Evolutionary conservation across 495 filamentous ascomycete genomes (phyloP).

Genomic region (Xylaria longipes): DNA sequence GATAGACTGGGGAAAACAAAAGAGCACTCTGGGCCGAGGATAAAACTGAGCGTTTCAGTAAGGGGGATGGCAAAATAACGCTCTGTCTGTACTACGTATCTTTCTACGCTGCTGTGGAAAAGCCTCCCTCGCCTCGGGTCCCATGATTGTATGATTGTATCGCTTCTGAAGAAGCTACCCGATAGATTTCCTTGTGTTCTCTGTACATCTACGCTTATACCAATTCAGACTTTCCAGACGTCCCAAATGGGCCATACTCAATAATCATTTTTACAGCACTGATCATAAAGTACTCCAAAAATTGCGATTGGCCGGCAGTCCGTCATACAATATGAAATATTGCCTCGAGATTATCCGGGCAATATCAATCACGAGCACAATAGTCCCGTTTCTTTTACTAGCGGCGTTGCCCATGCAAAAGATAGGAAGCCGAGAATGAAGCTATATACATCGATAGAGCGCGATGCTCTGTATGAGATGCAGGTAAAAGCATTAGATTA

Average conservation of each 20-base stretch:
- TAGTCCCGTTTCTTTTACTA: background rate
- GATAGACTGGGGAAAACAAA: constrained; percentile 25
- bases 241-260: constrained; percentile 5
- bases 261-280: background rate
- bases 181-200: constrained; percentile 53
- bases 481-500: background rate
- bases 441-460: background rate
- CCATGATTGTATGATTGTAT: constrained; percentile 47
- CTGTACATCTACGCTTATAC: constrained; percentile 49
- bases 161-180: constrained; percentile 39
- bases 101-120: constrained; percentile 11
- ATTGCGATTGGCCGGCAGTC: background rate
- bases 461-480: background rate
- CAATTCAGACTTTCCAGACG: constrained; percentile 23
- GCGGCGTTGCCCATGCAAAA: background rate
- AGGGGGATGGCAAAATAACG: constrained; percentile 4
- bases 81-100: constrained; percentile 19
- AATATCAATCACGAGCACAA: background rate
- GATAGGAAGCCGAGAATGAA: background rate
- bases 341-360: background rate
- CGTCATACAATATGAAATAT: background rate
- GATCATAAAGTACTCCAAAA: background rate
- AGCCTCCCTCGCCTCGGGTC: constrained; percentile 20
- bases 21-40: constrained; percentile 21
- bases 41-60: constrained; percentile 20